These are phyloP conservation scores for Myxozyma melibiosi DNA, from an alignment of 805 yeast genomes.

Conservation along the genomic window DNA sequence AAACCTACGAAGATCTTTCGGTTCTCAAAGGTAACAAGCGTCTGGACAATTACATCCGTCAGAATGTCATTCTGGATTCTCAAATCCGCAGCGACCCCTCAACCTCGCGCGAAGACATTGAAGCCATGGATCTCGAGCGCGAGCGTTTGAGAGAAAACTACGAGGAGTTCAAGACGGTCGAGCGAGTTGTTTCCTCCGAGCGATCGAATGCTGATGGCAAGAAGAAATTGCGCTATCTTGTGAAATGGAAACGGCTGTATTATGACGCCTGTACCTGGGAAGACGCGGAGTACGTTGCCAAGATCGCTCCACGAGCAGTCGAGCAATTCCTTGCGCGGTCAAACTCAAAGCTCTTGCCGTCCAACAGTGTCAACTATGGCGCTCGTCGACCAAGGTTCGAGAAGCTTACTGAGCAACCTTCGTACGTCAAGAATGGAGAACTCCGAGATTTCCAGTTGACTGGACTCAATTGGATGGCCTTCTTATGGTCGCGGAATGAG, in stretches of 20 bases:
- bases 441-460: conserved; percentile 96
- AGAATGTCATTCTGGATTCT: conserved; percentile 68
- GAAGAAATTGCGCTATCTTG: conserved; percentile 65
- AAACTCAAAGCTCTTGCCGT: conserved; percentile 82
- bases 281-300: conserved; percentile 82
- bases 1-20: conserved; percentile 54
- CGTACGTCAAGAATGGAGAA: conserved; percentile 85
- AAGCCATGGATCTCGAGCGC: conserved; percentile 87
- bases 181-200: conserved; percentile 84
- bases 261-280: conserved; percentile 99
- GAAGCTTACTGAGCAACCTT: conserved; percentile 82
- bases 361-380: conserved; percentile 75
- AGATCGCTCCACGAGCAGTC: conserved; percentile 80
- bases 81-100: conserved; percentile 76
- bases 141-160: conserved; percentile 83
- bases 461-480: conserved; percentile 99
- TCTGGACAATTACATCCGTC: conserved; percentile 87
- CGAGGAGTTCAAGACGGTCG: conserved; percentile 81
- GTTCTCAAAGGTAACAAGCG: conserved; percentile 74
- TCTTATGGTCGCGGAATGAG: conserved; percentile 95
- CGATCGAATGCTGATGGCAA: conserved; percentile 51
- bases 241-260: conserved; percentile 90
- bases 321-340: conserved; percentile 77
- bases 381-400: conserved; percentile 80
- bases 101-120: conserved; percentile 89